These are phyloP conservation scores for Fraxinus dipetala DNA, from an alignment of 305 asterid genomes.

Conservation along the genomic window DNA sequence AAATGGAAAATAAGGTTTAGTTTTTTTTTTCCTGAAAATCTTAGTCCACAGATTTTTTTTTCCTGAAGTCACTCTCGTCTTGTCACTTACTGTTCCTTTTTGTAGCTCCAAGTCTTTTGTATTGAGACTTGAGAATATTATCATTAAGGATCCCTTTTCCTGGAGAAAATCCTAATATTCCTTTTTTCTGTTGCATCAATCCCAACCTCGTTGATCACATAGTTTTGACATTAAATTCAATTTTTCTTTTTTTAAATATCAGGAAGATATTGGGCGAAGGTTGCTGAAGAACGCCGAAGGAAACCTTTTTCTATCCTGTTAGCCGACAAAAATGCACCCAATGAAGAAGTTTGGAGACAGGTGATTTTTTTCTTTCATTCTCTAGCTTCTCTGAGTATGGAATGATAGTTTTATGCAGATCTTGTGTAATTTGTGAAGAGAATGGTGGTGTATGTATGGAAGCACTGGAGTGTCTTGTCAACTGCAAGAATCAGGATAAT, in stretches of 20 bases:
- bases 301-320: constrained; percentile 85
- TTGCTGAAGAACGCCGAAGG: constrained; percentile 74
- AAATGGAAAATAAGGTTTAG: neutral
- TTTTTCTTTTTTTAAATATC: constrained; percentile 25
- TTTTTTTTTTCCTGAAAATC: neutral
- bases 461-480: constrained; percentile 12
- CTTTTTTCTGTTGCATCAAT: neutral
- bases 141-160: neutral
- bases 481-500: constrained; percentile 6
- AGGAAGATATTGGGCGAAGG: constrained; percentile 85
- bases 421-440: neutral
- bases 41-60: constrained; percentile 8
- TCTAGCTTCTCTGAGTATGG: constrained; percentile 18
- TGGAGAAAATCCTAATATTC: neutral
- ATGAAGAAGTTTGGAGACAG: constrained; percentile 93
- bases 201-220: constrained; percentile 1
- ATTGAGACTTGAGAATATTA: constrained; percentile 2
- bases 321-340: constrained; percentile 99
- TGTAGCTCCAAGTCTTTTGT: constrained; percentile 1
- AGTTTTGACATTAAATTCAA: constrained; percentile 12
- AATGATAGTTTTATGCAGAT: neutral
- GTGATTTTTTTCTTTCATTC: constrained; percentile 35
- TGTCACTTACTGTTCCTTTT: neutral
- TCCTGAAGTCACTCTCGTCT: constrained; percentile 8
- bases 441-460: constrained; percentile 9